phyloP scores from a whole-genome alignment of 495 filamentous ascomycete species.

The Clohesyomyces aquaticus region DNA sequence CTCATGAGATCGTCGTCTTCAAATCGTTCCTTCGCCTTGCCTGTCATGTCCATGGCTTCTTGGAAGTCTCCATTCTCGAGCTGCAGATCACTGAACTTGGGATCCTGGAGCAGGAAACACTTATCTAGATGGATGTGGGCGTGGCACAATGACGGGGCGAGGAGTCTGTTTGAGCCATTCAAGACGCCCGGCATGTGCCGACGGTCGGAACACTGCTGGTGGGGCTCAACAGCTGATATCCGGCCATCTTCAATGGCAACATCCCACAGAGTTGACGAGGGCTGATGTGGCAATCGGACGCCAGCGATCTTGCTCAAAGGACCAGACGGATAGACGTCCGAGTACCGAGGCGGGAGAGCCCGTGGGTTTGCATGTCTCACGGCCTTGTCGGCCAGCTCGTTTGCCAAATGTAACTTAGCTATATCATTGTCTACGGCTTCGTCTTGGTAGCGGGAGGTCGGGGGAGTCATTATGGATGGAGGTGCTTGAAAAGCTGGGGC shows the following conservation, averaged over 20 bases:
- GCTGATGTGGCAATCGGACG: conserved; percentile 49
- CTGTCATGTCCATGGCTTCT: conserved; percentile 67
- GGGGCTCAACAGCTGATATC: conserved; percentile 48
- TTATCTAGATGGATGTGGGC: conserved; percentile 81
- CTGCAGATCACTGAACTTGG: conserved; percentile 62
- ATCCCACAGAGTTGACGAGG: conserved; percentile 49
- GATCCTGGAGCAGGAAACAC: conserved; percentile 64
- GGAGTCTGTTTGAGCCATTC: conserved; percentile 44
- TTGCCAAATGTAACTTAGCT: conserved; percentile 38
- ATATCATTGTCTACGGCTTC: conserved; percentile 43
- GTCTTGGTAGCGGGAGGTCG: conserved; percentile 39
- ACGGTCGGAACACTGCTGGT: conserved; percentile 44
- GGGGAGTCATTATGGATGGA: conserved; percentile 39
- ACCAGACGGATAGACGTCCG: conserved; percentile 31
- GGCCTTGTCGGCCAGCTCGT: conserved; percentile 18
- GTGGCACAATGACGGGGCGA: conserved; percentile 68
- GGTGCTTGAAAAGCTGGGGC: neutral
- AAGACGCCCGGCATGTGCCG: conserved; percentile 39
- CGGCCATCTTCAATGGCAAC: conserved; percentile 49
- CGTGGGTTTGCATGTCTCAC: neutral
- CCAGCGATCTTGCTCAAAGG: conserved; percentile 42
- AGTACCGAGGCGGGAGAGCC: conserved; percentile 28
- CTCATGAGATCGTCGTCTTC: conserved; percentile 60
- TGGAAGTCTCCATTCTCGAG: conserved; percentile 63
- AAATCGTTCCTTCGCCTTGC: conserved; percentile 65